Percentiles rank a stretch among this genome's conserved stretches.
Evolutionary conservation across 805 yeast genomes (phyloP).

Genomic region (Jamesozyma rosinii): DNA sequence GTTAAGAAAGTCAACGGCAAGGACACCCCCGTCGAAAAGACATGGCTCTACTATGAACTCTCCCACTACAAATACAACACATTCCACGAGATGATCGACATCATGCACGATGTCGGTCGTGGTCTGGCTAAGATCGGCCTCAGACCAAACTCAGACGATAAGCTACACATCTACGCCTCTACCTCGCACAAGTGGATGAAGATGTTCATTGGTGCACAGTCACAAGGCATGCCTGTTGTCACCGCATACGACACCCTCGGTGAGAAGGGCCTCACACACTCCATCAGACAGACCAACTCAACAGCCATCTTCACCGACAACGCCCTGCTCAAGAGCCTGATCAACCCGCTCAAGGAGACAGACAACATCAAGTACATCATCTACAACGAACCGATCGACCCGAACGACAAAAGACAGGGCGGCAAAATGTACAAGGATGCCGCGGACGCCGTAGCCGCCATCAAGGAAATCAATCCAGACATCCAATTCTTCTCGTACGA

Average conservation of each 20-base stretch:
- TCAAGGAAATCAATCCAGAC: conserved; percentile 66
- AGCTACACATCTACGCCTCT: conserved; percentile 75
- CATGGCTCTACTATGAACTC: conserved; percentile 80
- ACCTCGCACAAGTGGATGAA: conserved; percentile 91
- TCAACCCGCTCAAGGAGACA: conserved; percentile 64
- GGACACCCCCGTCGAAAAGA: conserved; percentile 61
- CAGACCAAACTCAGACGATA: conserved; percentile 47
- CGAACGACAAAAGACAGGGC: conserved; percentile 50
- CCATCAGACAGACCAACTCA: conserved; percentile 74
- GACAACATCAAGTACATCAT: conserved; percentile 56
- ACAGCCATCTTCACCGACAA: conserved; percentile 79
- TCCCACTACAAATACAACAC: conserved; percentile 61
- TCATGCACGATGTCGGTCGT: conserved; percentile 50
- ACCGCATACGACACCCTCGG: conserved; percentile 96
- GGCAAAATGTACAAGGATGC: conserved; percentile 56
- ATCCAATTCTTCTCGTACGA: conserved; percentile 54
- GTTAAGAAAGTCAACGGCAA: conserved; percentile 74
- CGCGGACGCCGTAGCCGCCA: conserved; percentile 45
- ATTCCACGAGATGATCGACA: conserved; percentile 45
- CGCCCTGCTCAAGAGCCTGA: conserved; percentile 52
- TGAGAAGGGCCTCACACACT: conserved; percentile 77
- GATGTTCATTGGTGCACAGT: conserved; percentile 64
- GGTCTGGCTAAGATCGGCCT: conserved; percentile 74
- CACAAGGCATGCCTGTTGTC: conserved; percentile 77
- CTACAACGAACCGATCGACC: conserved; percentile 53